Base-by-base conservation (phyloP, 1,284 basidiomycete species). In the Termitomyces sp. region DNA sequence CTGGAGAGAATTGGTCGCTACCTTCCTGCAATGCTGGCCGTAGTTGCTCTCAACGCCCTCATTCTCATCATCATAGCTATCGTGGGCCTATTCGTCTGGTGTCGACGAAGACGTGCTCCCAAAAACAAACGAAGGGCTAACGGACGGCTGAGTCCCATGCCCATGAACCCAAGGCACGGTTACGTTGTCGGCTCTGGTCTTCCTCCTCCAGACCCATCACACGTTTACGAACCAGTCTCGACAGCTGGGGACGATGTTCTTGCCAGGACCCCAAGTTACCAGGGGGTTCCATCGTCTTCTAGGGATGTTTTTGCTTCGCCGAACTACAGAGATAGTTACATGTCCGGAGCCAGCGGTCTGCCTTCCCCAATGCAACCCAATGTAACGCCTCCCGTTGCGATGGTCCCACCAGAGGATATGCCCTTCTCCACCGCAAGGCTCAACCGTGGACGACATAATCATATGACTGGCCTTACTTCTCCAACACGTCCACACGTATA, bases 41-140 rank as follows among this genome's bases (percentile, higher is more conserved):
- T 90, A 55, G 79, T 90, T 64, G 87, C 81, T 24, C 73, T 90
- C 62, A 90, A 90, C 62, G 84, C 87, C 5, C 68, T 88, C 26
- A 76, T 86, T 45, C 67, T 90, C 52, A 67, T 88, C 51, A 66
- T 76, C n/a, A 75, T 88, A 55, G 67, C 73, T 54, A 67, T 79
- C 38, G 74, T 75, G 3, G 86, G 78, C 55, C 67, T 80, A 54
- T 64, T 80, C 44, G 73, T 76, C 42, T 70, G 83, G 58, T 80
- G 74, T 68, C 78, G 76, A 55, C 78, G 76, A 55, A 76, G 66
- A 58, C 70, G 73, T 54, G 68, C 64, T 57, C 65, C 62, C n/a
- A 64, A 59, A 54, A 63, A 66, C 36, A 64, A 68, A 40, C 73
- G 81, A 50, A 76, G 70, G 61, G 69, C 65, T 15, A 74, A 74